These are phyloP conservation scores for Schizochytrium sp. DNA, from an alignment of 108 stramenopile genomes.

Conservation along the genomic window DNA sequence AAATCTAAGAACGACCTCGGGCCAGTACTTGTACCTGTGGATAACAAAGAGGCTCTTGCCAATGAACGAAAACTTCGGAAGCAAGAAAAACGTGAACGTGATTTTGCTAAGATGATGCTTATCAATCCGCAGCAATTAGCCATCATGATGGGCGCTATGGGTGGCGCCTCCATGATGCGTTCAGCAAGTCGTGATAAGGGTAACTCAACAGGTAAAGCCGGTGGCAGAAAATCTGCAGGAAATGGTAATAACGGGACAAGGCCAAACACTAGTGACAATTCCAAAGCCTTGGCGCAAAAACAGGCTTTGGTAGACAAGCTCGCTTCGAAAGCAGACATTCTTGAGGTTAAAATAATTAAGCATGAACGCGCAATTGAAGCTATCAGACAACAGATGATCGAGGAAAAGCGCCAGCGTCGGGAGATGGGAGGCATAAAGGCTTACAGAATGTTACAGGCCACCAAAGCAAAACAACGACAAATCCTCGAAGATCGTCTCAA, in stretches of 20 bases:
- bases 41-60: neutral
- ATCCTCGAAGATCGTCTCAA: conserved; percentile 85
- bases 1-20: too few relatives aligned
- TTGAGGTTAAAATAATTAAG: conserved; percentile 25
- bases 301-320: conserved; percentile 31
- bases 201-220: neutral
- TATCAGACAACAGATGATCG: conserved; percentile 16
- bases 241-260: neutral
- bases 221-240: neutral
- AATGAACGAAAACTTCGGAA: neutral
- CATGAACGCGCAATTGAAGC: neutral
- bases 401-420: conserved; percentile 69
- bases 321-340: conserved; percentile 6
- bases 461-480: conserved; percentile 82
- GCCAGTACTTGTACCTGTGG: too few relatives aligned
- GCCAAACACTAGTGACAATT: neutral
- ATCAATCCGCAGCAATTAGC: conserved; percentile 22
- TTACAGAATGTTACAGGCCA: conserved; percentile 76
- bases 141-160: conserved; percentile 54
- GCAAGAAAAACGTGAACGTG: neutral
- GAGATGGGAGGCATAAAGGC: conserved; percentile 88
- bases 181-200: neutral
- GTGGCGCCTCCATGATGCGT: neutral
- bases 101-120: conserved; percentile 28
- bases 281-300: neutral